A percentile compares a stretch with the other conserved stretches of the same genome.
phyloP scores from a whole-genome alignment of 176 grass and related monocot genomes.

The Oryza punctata region DNA sequence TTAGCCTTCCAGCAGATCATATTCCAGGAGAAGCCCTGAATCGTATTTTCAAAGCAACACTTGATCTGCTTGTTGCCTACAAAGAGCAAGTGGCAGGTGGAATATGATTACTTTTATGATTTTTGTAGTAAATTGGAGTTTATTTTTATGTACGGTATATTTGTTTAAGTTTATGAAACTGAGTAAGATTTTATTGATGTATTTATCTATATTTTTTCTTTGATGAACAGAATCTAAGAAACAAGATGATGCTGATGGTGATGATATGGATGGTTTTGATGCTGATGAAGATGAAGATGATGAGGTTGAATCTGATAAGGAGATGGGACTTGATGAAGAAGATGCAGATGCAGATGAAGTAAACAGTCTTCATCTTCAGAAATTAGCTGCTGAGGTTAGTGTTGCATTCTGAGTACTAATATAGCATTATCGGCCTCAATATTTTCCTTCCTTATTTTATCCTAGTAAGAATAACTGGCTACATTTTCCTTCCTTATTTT shows the following conservation, averaged over 20 bases:
- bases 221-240: slow-evolving; percentile 61
- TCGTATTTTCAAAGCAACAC: slow-evolving; percentile 74
- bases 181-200: background rate
- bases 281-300: slow-evolving; percentile 77
- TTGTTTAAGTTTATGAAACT: background rate
- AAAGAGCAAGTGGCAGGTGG: slow-evolving; percentile 89
- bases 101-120: background rate
- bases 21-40: slow-evolving; percentile 72
- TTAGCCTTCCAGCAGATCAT: slow-evolving; percentile 69
- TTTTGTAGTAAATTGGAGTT: background rate
- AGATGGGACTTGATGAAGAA: slow-evolving; percentile 89
- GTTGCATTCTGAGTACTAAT: background rate
- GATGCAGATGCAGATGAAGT: slow-evolving; percentile 76
- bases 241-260: slow-evolving; percentile 48
- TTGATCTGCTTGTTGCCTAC: slow-evolving; percentile 74
- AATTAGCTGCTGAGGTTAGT: slow-evolving; percentile 78
- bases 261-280: slow-evolving; percentile 84
- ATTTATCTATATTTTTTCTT: background rate
- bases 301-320: slow-evolving; percentile 65
- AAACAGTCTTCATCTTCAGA: slow-evolving; percentile 68
- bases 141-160: background rate
- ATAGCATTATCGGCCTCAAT: background rate
- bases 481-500: background rate
- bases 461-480: background rate
- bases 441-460: background rate